These are phyloP conservation scores for Xylaria sp. DNA, from an alignment of 2,329 filamentous ascomycete genomes.

Conservation along the genomic window DNA sequence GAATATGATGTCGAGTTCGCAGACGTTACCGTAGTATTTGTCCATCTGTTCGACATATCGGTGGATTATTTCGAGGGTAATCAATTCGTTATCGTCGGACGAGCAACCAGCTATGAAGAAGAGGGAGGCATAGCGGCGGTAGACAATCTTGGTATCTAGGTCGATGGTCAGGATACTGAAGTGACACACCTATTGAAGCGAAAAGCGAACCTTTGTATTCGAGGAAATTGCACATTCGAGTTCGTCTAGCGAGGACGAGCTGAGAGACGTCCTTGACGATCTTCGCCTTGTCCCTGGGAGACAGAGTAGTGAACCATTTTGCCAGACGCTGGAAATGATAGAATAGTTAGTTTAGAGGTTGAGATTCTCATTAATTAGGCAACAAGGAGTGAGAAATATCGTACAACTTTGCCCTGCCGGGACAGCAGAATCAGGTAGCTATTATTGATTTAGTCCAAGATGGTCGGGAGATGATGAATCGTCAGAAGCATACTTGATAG, in stretches of 20 bases:
- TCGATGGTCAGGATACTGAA: conserved; percentile 35
- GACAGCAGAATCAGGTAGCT: conserved; percentile 98
- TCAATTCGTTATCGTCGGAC: conserved; percentile 97
- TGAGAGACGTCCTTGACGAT: conserved; percentile 99
- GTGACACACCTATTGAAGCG: conserved; percentile 10
- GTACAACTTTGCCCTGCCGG: conserved; percentile 98
- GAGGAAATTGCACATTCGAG: conserved; percentile 99
- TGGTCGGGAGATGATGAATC: conserved; percentile 20
- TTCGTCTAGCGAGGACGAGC: conserved; percentile 92
- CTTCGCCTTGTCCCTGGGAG: conserved; percentile 98
- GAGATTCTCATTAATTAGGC: conserved; percentile 46
- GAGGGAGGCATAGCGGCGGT: conserved; percentile 96
- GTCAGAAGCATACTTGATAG: conserved; percentile 59
- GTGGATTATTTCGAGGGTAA: conserved; percentile 98
- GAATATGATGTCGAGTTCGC: conserved; percentile 99
- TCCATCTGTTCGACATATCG: conserved; percentile 99
- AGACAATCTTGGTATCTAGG: conserved; percentile 96
- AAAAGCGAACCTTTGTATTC: conserved; percentile 88
- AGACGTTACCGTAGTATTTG: conserved; percentile 99
- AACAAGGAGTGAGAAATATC: conserved; percentile 55
- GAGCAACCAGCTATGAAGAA: conserved; percentile 99
- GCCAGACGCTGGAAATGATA: conserved; percentile 79
- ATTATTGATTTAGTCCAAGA: conserved; percentile 42
- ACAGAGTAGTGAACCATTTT: conserved; percentile 99
- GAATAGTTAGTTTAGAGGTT: conserved; percentile 37